A percentile compares a stretch with the other conserved stretches of the same genome.
These are phyloP conservation scores for Coniochaeta ligniaria DNA, from an alignment of 2,329 filamentous ascomycete genomes.

Conservation along the genomic window DNA sequence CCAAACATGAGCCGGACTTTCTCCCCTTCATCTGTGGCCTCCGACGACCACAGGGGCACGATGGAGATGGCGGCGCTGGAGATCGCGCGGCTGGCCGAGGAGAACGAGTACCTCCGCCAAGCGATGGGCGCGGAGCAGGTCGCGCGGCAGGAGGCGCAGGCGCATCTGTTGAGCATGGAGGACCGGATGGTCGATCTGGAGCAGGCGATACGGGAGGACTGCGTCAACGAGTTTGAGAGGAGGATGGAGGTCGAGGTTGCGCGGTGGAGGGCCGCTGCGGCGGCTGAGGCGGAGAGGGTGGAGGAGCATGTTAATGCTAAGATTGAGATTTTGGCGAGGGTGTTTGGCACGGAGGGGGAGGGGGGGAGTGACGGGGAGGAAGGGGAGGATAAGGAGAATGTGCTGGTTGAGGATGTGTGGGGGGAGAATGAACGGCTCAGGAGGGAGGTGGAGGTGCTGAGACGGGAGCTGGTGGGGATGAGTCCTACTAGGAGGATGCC, in stretches of 20 bases:
- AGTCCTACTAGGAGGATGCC: slow-evolving; percentile 57
- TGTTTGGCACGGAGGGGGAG: slow-evolving; percentile 34
- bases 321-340: slow-evolving; percentile 51
- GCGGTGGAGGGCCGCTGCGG: slow-evolving; percentile 74
- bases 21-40: slow-evolving; percentile 28
- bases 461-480: slow-evolving; percentile 55
- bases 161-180: slow-evolving; percentile 63
- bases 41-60: slow-evolving; percentile 53
- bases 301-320: slow-evolving; percentile 88
- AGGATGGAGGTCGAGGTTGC: slow-evolving; percentile 67
- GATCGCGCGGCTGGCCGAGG: slow-evolving; percentile 69
- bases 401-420: slow-evolving; percentile 56
- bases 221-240: slow-evolving; percentile 77
- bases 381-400: slow-evolving; percentile 53
- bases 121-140: slow-evolving; percentile 66
- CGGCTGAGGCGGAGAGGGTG: slow-evolving; percentile 69
- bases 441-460: slow-evolving; percentile 56
- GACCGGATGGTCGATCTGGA: slow-evolving; percentile 64
- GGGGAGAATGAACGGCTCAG: slow-evolving; percentile 65
- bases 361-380: slow-evolving; percentile 28
- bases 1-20: slow-evolving; percentile 26
- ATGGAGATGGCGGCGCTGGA: slow-evolving; percentile 78
- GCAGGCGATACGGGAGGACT: slow-evolving; percentile 80
- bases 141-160: slow-evolving; percentile 63
- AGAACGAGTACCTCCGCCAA: slow-evolving; percentile 67